Percentiles rank a stretch among this genome's conserved stretches.
These are phyloP conservation scores for Setaria viridis DNA, from an alignment of 202 grass and related monocot species.

Conservation along the genomic window DNA sequence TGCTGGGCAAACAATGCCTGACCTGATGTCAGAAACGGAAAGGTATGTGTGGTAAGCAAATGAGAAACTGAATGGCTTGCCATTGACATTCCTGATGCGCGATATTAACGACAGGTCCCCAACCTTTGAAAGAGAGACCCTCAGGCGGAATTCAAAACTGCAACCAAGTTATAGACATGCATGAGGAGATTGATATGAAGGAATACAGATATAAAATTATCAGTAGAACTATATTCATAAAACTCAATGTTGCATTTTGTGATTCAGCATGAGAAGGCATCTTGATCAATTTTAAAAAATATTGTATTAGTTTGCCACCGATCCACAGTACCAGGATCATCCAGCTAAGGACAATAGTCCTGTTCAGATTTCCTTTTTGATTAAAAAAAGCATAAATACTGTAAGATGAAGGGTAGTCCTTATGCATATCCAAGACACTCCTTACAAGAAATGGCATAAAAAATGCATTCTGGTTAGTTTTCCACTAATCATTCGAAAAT, in stretches of 20 bases:
- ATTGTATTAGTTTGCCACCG: background rate
- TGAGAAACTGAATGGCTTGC: constrained; percentile 91
- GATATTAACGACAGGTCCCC: constrained; percentile 74
- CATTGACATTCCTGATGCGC: constrained; percentile 81
- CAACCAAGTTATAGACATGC: constrained; percentile 8
- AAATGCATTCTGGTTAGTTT: background rate
- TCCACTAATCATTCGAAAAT: background rate
- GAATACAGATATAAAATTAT: background rate
- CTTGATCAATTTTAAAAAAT: background rate
- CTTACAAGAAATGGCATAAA: background rate
- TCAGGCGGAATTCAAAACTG: constrained; percentile 95
- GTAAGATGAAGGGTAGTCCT: background rate
- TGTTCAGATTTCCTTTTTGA: constrained; percentile 1
- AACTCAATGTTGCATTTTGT: constrained; percentile 7
- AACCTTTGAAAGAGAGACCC: constrained; percentile 77
- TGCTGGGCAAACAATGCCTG: constrained; percentile 23
- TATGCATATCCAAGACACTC: background rate
- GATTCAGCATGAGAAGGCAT: background rate
- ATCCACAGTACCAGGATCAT: background rate
- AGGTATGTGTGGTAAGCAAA: constrained; percentile 98
- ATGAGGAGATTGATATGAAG: constrained; percentile 26
- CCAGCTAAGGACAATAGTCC: background rate
- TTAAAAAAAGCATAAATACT: background rate
- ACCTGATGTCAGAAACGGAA: constrained; percentile 98
- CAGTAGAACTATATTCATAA: background rate